Conservation (phyloP, 2,329 filamentous ascomycete species). For the Arthrobotrys musiformis region DNA sequence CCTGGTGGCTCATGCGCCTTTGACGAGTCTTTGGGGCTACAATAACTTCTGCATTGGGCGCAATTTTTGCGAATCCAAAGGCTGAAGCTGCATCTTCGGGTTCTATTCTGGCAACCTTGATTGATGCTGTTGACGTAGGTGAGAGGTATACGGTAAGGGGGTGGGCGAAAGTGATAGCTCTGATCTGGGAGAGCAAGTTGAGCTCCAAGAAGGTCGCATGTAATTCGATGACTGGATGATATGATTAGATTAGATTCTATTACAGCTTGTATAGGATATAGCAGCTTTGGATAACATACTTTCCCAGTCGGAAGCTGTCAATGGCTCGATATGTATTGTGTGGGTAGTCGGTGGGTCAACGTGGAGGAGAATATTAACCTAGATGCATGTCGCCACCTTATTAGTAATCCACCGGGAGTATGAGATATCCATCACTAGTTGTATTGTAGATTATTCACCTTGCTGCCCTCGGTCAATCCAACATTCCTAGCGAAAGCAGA, state of each 20-base stretch:
- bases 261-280: neutral
- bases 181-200: constrained; percentile 91
- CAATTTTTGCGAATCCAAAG: constrained; percentile 82
- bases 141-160: constrained; percentile 92
- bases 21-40: constrained; percentile 91
- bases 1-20: constrained; percentile 66
- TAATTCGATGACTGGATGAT: constrained; percentile 79
- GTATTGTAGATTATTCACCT: constrained; percentile 53
- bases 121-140: constrained; percentile 93
- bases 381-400: constrained; percentile 57
- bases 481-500: constrained; percentile 59
- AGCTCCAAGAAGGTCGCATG: constrained; percentile 95
- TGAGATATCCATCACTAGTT: constrained; percentile 7
- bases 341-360: constrained; percentile 90
- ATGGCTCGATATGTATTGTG: constrained; percentile 94
- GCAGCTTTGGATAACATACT: constrained; percentile 65
- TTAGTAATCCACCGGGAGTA: constrained; percentile 23
- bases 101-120: constrained; percentile 83
- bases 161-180: constrained; percentile 77
- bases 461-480: constrained; percentile 59
- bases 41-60: constrained; percentile 93
- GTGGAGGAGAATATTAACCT: constrained; percentile 76
- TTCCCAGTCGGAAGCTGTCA: constrained; percentile 97
- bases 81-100: constrained; percentile 75
- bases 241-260: neutral